Base-by-base conservation (phyloP, 129 eudicot genomes). In the Lactuca saligna region DNA sequence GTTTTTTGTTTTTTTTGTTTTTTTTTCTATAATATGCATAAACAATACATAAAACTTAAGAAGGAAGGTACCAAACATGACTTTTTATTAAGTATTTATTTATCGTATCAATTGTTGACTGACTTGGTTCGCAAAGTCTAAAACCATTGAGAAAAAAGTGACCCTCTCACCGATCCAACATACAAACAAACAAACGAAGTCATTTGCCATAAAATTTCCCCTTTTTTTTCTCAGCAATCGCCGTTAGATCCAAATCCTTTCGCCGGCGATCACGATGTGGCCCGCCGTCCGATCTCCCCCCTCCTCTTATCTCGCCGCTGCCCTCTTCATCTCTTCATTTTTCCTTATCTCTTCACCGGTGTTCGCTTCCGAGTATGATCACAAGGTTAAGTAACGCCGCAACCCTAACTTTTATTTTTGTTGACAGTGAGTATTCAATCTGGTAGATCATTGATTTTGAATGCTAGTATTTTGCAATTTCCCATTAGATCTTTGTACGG, bases 311-410 rank as follows among this genome's bases (percentile, higher is more conserved):
- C 64, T 85, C 68, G 20, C 76, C 32, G 46, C 61, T 34, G 32
- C 49, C 65, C 15, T 69, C 53, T 37, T 76, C 59, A 17, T 76
- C 66, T 70, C 70, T 38, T 76, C 80, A 68, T 25, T 41, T 54
- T 20, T 61, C n/a, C 33, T 76, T 2, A 51, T 69, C 75, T 48
- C 74, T 37, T 79, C 87, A 54, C 81, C 89, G 79, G 95, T 75
- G 50, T 60, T 87, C 69, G 97, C 91, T 46, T 80, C 91, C 32
- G 97, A 90, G 79, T 81, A 80, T 37, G 97, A 90, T 81, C 95
- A 90, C 82, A 90, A 82, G 95, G 97, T 90, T 70, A 34, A 57
- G 46, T 42, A 13, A 46, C 42, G 25, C 64, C 11, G 42, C 62
- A 63, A 68, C 75, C 80, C 75, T 76, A 76, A 69, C 34, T 55